Base-by-base conservation (phyloP, 2,329 filamentous ascomycete genomes). In the Hyphodiscus sp. region DNA sequence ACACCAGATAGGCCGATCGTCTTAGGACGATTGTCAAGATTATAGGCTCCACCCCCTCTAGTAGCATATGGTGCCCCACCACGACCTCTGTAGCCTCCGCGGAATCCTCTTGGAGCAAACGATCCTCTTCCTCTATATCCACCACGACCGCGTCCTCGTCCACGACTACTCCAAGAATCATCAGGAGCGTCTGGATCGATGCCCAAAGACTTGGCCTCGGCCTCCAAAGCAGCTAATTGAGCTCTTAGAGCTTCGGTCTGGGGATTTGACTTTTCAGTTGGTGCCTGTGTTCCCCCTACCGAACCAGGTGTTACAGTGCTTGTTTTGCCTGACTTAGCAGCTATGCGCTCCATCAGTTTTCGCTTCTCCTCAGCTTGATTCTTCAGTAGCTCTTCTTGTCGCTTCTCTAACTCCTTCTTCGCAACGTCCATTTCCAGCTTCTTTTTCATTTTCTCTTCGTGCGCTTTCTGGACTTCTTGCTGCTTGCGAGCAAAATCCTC, bases 21-120 rank as follows among this genome's bases (percentile, higher is more conserved):
- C 66, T 80, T 86, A 0, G 89, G 85, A 45, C 89, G 77, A 67
- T 91, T 91, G 64, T 94, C 89, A 20, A 94, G 75, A 18, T 85
- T 85, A 60, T 85, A 86, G 30, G 78, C 64, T 6, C 71, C 72
- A 26, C 71, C 62, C 19, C 64, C 63, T 49, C 63, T 58, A 7
- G 58, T 55, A 9, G 58, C 56, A 51, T 67, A 64, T 10, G 64
- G 56, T 5, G 58, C 60, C 61, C 70, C 71, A 46, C 78, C 76
- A 49, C 76, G 73, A 30, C 77, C 76, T 45, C 74, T 68, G 52
- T 72, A 74, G 0, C 71, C 70, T 13, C 76, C 75, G 47, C 75
- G 68, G 20, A 67, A 66, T 1, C 72, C 73, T 45, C 72, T 61
- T 19, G 69, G 62, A 20, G 58, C 53, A 54, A 62, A 75, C 2